A percentile compares a stretch with the other conserved stretches of the same genome.
These are phyloP conservation scores for Neurospora cerealis DNA, from an alignment of 495 filamentous ascomycete genomes.

Conservation along the genomic window DNA sequence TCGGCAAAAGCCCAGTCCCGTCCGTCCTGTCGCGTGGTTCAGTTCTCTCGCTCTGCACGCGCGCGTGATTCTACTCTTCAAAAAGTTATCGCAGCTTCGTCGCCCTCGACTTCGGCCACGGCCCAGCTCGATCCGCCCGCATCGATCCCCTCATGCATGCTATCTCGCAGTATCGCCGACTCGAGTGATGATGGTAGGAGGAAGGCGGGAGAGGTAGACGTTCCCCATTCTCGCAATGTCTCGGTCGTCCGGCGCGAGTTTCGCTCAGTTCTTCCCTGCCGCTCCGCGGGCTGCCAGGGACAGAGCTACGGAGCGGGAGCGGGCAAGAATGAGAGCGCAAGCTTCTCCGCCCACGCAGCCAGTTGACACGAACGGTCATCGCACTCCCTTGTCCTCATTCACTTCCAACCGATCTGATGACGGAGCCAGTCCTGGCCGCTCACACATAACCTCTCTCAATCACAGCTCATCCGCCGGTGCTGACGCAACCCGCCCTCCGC, in stretches of 20 bases:
- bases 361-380: conserved; percentile 15
- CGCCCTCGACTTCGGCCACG: not conserved
- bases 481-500: conserved; percentile 26
- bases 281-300: conserved; percentile 56
- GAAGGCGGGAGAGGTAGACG: conserved; percentile 37
- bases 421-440: conserved; percentile 6
- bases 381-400: conserved; percentile 7
- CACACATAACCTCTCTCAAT: conserved; percentile 5
- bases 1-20: conserved; percentile 10
- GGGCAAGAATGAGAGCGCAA: conserved; percentile 23
- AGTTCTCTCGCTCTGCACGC: conserved; percentile 7
- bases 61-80: conserved; percentile 14
- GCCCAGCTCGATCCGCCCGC: conserved; percentile 4
- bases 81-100: not conserved
- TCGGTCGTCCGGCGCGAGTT: conserved; percentile 66
- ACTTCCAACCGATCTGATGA: conserved; percentile 8
- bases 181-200: conserved; percentile 47
- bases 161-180: conserved; percentile 24
- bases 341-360: conserved; percentile 19
- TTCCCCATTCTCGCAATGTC: conserved; percentile 52
- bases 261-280: conserved; percentile 84
- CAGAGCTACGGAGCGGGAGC: conserved; percentile 46
- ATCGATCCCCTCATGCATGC: conserved; percentile 29
- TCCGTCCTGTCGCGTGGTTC: conserved; percentile 16
- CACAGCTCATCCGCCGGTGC: conserved; percentile 22